Evolutionary conservation across 2,329 filamentous ascomycete species (phyloP).

Genomic region (Aspergillus jensenii): DNA sequence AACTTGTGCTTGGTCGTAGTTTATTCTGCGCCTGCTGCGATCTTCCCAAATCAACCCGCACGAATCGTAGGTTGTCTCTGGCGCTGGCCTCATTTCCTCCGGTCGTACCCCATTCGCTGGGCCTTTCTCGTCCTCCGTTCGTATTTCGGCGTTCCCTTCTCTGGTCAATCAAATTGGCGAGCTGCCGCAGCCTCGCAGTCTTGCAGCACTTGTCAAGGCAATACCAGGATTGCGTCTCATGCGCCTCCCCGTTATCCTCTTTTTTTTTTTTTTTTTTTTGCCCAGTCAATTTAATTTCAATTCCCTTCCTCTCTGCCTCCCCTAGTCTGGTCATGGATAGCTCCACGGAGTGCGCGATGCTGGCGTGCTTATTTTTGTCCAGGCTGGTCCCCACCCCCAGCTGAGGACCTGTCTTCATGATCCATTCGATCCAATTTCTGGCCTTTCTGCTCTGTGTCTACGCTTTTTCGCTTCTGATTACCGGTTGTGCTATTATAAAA

Average conservation of each 20-base stretch:
- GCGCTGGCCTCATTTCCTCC: not conserved
- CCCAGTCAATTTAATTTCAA: not conserved
- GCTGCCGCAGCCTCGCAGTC: not conserved
- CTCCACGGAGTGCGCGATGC: slow-evolving; percentile 9
- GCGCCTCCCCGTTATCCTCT: not conserved
- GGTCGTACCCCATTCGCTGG: not conserved
- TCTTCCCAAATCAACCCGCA: slow-evolving; percentile 2
- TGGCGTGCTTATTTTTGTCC: slow-evolving; percentile 11
- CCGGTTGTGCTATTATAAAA: slow-evolving; percentile 2
- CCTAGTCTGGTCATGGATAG: slow-evolving; percentile 9
- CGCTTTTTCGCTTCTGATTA: slow-evolving; percentile 10
- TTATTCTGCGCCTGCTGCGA: not conserved
- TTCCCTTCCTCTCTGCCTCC: slow-evolving; percentile 1
- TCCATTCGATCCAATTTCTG: not conserved
- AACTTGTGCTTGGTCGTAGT: slow-evolving; percentile 8
- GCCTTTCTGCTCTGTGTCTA: slow-evolving; percentile 8
- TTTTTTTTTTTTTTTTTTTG: not conserved
- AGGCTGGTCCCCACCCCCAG: slow-evolving; percentile 5
- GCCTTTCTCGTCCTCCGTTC: not conserved
- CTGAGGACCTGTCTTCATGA: slow-evolving; percentile 8
- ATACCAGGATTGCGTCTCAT: not conserved
- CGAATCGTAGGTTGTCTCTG: not conserved
- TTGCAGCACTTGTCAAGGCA: not conserved
- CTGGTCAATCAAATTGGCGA: not conserved
- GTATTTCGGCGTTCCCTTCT: slow-evolving; percentile 1